A percentile compares a stretch with the other conserved stretches of the same genome.
These are phyloP conservation scores for Claviceps pazoutovae DNA, from an alignment of 2,329 filamentous ascomycete species.

Conservation along the genomic window DNA sequence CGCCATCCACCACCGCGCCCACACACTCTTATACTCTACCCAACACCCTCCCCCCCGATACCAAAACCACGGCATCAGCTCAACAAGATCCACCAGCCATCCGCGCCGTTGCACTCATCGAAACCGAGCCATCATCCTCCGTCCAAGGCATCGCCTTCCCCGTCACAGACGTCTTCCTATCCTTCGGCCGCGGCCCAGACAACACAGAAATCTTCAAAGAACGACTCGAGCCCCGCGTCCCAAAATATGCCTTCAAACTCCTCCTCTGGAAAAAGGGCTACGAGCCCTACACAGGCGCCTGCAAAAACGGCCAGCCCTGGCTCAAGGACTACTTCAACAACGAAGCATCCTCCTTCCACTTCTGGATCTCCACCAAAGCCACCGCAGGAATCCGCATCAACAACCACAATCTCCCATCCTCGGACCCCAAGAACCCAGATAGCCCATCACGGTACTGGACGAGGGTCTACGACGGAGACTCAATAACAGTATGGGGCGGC, in stretches of 20 bases:
- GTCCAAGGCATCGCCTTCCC: conserved; percentile 48
- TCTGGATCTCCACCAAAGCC: conserved; percentile 69
- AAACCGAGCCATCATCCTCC: conserved; percentile 51
- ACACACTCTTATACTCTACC: conserved; percentile 15
- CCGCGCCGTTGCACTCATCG: conserved; percentile 48
- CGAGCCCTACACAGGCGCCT: conserved; percentile 39
- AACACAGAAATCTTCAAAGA: conserved; percentile 57
- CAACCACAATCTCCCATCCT: conserved; percentile 45
- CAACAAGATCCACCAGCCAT: conserved; percentile 20
- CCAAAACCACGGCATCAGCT: conserved; percentile 22
- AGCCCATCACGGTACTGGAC: conserved; percentile 48
- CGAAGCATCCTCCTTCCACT: conserved; percentile 44
- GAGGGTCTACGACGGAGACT: conserved; percentile 62
- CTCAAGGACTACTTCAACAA: conserved; percentile 14
- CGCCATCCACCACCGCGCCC: conserved; percentile 19
- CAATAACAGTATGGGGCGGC: conserved; percentile 55
- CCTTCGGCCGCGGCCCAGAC: conserved; percentile 59
- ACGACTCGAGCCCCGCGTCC: conserved; percentile 53
- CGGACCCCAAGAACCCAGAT: conserved; percentile 38
- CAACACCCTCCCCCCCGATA: conserved; percentile 24
- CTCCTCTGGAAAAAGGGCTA: conserved; percentile 59
- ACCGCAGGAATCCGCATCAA: conserved; percentile 67
- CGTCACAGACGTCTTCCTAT: conserved; percentile 52
- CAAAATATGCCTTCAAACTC: conserved; percentile 69
- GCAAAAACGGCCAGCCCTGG: conserved; percentile 40